Base-by-base conservation (phyloP, 148 eudicot genomes). In the Hydrangea macrophylla region DNA sequence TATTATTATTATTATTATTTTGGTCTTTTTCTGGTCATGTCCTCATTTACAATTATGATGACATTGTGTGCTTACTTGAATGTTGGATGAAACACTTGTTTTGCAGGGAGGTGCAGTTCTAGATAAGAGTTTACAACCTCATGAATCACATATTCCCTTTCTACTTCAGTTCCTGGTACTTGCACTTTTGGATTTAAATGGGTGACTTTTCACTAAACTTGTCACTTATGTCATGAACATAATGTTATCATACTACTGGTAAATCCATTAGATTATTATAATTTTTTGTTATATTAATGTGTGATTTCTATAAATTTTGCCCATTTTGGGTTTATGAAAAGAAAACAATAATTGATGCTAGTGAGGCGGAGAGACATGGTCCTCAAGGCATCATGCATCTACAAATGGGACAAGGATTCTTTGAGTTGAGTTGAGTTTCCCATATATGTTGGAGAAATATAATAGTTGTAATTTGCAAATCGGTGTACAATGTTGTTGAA, bases 91-190 rank as follows among this genome's bases (percentile, higher is more conserved):
- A 39, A 63, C 28, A 28, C 65, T 55, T 64, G 51, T 63, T 81
- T 60, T 76, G 79, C 84, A 95, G 97, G 86, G 75, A 67, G 90
- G 97, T 73, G 85, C 86, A 58, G 75, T 95, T 64, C 77, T 89
- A 53, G 92, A 85, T 73, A 85, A 80, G 74, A 72, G 81, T 69
- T 73, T 91, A 72, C 97, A 95, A 78, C 99, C 99, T 28, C 83
- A 91, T 78, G 99, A 95, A 82, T 92, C 99, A 58, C 99, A 95
- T 67, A 84, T 95, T 67, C 96, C 99, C 24, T 94, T 88, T 70
- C 92, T 94, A 78, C 92, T 94, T 58, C 99, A 90, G 70, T 94
- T 88, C 80, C 69, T 88, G 96, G 99, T 90, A 85, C 60, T 45
- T 60, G 32, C 13, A 1, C 31, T 20, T n/a, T 50, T 18, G 31